Base-by-base conservation (phyloP, 2,329 filamentous ascomycete species). In the Pseudocercospora musae region DNA sequence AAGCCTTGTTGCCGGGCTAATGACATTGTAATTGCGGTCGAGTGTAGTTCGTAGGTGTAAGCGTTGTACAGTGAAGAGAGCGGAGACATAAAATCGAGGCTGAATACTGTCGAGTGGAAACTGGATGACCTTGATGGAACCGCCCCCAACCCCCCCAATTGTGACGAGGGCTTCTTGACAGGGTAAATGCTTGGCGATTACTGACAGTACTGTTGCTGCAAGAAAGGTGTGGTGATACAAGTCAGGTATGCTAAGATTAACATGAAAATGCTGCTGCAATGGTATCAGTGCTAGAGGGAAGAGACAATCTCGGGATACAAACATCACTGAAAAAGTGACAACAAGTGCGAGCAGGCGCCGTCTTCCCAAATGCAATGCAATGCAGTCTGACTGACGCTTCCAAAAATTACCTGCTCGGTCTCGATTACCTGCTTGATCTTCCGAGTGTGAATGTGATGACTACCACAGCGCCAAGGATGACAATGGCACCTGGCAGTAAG, bases 401-500 rank as follows among this genome's bases (percentile, higher is more conserved):
- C 37, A 40, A 40, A 40, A n/a, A 54, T 54, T 23, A 72, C 60
- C 68, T 67, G 62, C 72, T 73, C 23, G 71, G 72, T 7, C 73
- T 62, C 71, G 7, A 54, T 54, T 33, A 72, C 60, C 68, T 67
- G 62, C 72, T 73, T 20, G 71, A 72, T 7, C 73, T 62, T 23
- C 72, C 73, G 71, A 99, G 87, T 46, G 92, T 88, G 79, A 99
- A 99, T 10, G 98, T 94, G 68, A 91, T 91, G 44, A 96, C 84
- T 77, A 99, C 96, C 40, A 96, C 93, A 48, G 96, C 91, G 9
- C 94, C 95, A 73, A 99, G 79, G n/a, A 93, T 93, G 61, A 95
- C 92, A 74, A 99, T 94, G 20, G 95, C 95, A 68, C 95, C 95
- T 0, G 95, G 95, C 46, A 98, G 84, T 18, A 99, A 82, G 59